Evolutionary conservation across 2,329 filamentous ascomycete species (phyloP), one percentile per base, ranked within the genome.

Genomic region (Emmonsiellopsis sp.): DNA sequence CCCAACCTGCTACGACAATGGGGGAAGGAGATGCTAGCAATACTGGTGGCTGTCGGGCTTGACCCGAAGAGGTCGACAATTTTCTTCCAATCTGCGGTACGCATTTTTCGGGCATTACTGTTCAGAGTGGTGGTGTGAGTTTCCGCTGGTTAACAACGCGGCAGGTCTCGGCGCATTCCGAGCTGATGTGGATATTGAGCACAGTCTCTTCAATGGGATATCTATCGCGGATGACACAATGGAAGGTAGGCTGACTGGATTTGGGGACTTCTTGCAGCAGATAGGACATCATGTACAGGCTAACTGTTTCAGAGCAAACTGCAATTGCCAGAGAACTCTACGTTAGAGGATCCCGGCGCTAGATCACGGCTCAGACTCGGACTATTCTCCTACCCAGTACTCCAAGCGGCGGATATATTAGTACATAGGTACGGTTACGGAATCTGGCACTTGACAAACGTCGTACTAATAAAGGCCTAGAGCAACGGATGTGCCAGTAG

Each of bases 161-260:
- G 34, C 53, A 58, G 82, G 84, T 91, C 2, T 77, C 83, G 14
- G 84, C 85, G 46, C 93, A 97, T 71, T 75, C 87, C 3, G 91
- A 97, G 70, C 78, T 98, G 58, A 95, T 95, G 87, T 98, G 93
- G 93, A 90, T 97, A 64, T 73, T 98, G 57, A 92, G 88, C 65
- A 96, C 91, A 60, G 87, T 87, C 51, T 88, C 93, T 27, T 92
- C 88, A 5, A 90, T 93, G 70, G 93, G 93, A 40, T 95, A 95
- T 71, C 75, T 98, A n/a, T 86, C 86, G 8, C 80, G 93, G n/a
- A 98, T 98, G 93, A 97, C 93, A 32, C 93, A 97, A 70, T 98
- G 93, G 91, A 98, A 98, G 83, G 89, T 88, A 65, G 58, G 14
- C n/a, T 3, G 21, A 3, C 32, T 36, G 17, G 32, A 32, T 47